phyloP scores from a whole-genome alignment of 805 yeast species.

The Hanseniaspora mollemarum region DNA sequence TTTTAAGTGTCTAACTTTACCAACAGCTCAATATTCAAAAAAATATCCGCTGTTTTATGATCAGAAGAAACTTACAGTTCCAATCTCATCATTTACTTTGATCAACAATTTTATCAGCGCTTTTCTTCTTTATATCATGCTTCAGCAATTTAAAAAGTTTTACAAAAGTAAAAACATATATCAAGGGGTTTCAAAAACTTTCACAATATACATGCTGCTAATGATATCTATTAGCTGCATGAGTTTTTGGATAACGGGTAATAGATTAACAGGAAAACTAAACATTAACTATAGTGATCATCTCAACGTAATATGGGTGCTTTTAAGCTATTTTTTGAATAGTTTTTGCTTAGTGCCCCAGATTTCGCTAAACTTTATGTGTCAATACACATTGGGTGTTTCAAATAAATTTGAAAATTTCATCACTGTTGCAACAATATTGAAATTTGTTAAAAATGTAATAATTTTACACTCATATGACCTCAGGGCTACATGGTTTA shows the following conservation, averaged over 20 bases:
- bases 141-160: slow-evolving; percentile 26
- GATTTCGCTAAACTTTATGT: slow-evolving; percentile 33
- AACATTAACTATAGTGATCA: slow-evolving; percentile 34
- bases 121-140: slow-evolving; percentile 18
- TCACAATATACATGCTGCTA: slow-evolving; percentile 20
- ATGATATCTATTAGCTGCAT: background rate
- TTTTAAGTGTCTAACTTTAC: slow-evolving; percentile 23
- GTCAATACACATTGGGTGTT: slow-evolving; percentile 26
- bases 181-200: slow-evolving; percentile 31
- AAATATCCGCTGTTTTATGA: slow-evolving; percentile 31
- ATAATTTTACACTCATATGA: background rate
- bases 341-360: slow-evolving; percentile 34
- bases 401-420: slow-evolving; percentile 24
- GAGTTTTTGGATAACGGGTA: background rate
- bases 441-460: background rate
- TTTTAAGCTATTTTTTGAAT: slow-evolving; percentile 22
- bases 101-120: slow-evolving; percentile 20
- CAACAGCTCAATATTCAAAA: slow-evolving; percentile 23
- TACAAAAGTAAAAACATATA: slow-evolving; percentile 28
- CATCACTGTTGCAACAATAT: background rate
- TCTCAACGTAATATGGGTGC: slow-evolving; percentile 34
- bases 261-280: slow-evolving; percentile 23
- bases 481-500: slow-evolving; percentile 15
- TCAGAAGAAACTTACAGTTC: slow-evolving; percentile 16
- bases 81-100: slow-evolving; percentile 22